Conservation (phyloP, 179 eudicot species). For the Actinidia arguta region DNA sequence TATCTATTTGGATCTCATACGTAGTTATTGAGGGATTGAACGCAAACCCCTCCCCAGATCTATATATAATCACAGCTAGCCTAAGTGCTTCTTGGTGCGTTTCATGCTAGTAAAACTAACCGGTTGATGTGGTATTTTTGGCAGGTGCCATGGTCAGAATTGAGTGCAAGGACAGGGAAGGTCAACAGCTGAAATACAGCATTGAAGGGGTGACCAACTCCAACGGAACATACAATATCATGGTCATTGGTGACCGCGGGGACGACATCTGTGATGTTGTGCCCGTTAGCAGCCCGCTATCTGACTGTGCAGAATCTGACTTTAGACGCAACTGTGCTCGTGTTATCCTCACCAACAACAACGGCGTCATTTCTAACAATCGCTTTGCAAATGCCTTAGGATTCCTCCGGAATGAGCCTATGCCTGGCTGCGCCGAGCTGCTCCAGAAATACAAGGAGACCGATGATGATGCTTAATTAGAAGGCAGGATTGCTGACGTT, state of each 20-base stretch:
- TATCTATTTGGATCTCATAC: no score
- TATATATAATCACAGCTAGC: no score
- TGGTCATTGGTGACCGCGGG: slow-evolving; percentile 54
- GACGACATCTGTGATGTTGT: slow-evolving; percentile 61
- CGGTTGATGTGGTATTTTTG: background rate
- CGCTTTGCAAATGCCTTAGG: slow-evolving; percentile 76
- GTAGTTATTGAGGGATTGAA: no score
- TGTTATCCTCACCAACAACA: slow-evolving; percentile 64
- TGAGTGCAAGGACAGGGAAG: slow-evolving; percentile 55
- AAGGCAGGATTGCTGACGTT: no score
- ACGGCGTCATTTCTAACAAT: slow-evolving; percentile 52
- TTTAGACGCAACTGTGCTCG: slow-evolving; percentile 54
- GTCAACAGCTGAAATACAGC: slow-evolving; percentile 33
- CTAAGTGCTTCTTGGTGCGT: no score
- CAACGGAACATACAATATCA: slow-evolving; percentile 38
- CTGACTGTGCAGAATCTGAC: slow-evolving; percentile 43
- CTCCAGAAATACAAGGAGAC: slow-evolving; percentile 54
- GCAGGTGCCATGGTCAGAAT: slow-evolving; percentile 69
- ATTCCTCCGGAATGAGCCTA: slow-evolving; percentile 48
- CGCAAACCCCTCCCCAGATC: no score
- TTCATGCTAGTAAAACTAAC: background rate
- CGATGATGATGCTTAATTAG: slow-evolving; percentile 23
- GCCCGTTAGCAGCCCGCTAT: slow-evolving; percentile 52
- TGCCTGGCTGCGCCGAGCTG: slow-evolving; percentile 57
- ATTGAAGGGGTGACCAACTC: slow-evolving; percentile 40